Conservation (phyloP, 176 grass and related monocot species). For the Pharus latifolius region DNA sequence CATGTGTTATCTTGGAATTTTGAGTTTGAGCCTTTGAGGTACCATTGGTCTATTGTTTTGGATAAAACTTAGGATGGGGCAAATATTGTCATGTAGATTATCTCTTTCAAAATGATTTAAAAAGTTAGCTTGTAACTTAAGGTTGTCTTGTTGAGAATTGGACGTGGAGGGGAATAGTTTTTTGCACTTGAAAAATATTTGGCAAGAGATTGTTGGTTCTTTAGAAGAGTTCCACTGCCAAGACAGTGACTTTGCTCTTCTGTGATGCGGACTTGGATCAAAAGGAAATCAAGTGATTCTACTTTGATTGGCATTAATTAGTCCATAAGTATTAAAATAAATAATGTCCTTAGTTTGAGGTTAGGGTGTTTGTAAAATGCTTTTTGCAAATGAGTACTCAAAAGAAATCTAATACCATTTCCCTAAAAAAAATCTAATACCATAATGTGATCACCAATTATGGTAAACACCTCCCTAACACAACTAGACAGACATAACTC, state of each 20-base stretch:
- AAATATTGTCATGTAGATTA: neutral
- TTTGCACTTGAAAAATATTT: neutral
- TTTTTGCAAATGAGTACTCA: neutral
- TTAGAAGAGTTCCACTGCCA: constrained; percentile 18
- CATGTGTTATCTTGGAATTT: neutral
- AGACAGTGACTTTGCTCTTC: neutral
- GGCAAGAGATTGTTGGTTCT: constrained; percentile 3
- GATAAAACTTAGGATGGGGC: neutral
- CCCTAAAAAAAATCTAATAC: too few species aligned
- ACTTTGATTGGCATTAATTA: neutral
- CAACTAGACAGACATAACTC: neutral
- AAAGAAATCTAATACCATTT: too few species aligned
- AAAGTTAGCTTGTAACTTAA: neutral
- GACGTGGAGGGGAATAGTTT: neutral
- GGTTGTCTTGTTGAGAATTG: neutral
- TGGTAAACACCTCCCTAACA: neutral
- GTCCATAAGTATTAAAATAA: too few species aligned
- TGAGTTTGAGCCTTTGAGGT: neutral
- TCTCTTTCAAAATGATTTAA: neutral
- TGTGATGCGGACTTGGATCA: constrained; percentile 7
- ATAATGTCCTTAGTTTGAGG: neutral
- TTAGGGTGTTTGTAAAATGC: constrained; percentile 6
- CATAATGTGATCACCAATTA: neutral
- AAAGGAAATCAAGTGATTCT: constrained; percentile 2
- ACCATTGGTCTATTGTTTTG: neutral